These are phyloP conservation scores for Vanrija sp. DNA, from an alignment of 1,284 basidiomycete genomes.

Conservation along the genomic window DNA sequence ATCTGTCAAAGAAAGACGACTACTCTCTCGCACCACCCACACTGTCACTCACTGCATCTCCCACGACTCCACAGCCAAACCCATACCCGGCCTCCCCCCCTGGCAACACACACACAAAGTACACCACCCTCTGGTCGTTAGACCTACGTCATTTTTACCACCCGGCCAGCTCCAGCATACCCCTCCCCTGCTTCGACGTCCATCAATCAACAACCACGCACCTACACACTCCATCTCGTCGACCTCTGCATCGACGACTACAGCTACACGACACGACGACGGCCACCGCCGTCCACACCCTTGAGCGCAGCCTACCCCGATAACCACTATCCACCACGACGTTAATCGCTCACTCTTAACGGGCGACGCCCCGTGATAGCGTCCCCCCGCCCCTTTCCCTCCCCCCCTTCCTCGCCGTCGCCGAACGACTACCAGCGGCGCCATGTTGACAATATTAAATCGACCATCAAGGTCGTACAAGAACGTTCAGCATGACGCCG, in stretches of 20 bases:
- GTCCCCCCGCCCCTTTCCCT: background rate
- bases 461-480: constrained; percentile 44
- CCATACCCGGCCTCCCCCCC: background rate
- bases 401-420: background rate
- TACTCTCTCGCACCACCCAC: too few species aligned
- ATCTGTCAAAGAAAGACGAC: too few species aligned
- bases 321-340: background rate
- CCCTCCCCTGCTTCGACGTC: background rate
- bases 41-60: too few species aligned
- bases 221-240: background rate
- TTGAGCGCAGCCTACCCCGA: background rate
- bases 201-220: background rate
- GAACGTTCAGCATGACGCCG: constrained; percentile 34
- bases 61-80: too few species aligned
- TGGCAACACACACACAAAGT: too few species aligned
- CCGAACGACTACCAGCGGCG: too few species aligned
- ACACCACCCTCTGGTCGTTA: too few species aligned
- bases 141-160: background rate
- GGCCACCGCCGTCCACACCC: background rate
- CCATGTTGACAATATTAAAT: constrained; percentile 22
- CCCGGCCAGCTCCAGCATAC: background rate
- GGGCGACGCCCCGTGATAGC: background rate
- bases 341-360: background rate
- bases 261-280: background rate
- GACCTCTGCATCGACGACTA: background rate